A percentile compares a stretch with the other conserved stretches of the same genome.
These are phyloP conservation scores for Alternaria arbusti DNA, from an alignment of 2,329 filamentous ascomycete species.

Conservation along the genomic window DNA sequence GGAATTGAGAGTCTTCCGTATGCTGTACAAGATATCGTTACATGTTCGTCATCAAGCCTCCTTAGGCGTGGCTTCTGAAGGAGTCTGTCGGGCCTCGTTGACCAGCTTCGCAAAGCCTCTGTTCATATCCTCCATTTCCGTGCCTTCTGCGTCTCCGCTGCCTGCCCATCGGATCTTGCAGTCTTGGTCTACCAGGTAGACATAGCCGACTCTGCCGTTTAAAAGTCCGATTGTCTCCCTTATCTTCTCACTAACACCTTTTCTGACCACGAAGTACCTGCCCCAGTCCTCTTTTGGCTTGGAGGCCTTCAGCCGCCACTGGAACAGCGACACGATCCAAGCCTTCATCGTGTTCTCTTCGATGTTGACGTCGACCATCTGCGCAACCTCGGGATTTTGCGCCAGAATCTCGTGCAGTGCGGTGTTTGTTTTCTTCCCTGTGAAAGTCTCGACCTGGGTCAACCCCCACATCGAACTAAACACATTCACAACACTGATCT, in stretches of 20 bases:
- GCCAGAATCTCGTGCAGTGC: conserved; percentile 69
- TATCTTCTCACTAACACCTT: conserved; percentile 62
- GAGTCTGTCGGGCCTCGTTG: conserved; percentile 25
- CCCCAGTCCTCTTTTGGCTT: conserved; percentile 59
- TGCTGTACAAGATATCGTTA: conserved; percentile 6
- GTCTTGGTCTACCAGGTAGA: conserved; percentile 85
- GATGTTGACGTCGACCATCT: conserved; percentile 85
- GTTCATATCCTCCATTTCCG: conserved; percentile 71
- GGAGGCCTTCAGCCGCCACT: conserved; percentile 56
- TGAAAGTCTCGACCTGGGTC: conserved; percentile 76
- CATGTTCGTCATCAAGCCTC: not conserved
- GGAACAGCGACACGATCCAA: conserved; percentile 63
- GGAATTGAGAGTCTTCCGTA: conserved; percentile 1
- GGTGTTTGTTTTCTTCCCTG: conserved; percentile 67
- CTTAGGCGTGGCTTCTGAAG: not conserved
- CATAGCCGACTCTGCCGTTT: conserved; percentile 92
- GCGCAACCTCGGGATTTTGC: conserved; percentile 62
- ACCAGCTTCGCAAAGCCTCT: conserved; percentile 69
- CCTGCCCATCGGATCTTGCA: conserved; percentile 95
- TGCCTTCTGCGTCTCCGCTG: conserved; percentile 70
- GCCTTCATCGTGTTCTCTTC: conserved; percentile 77
- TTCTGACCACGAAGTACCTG: conserved; percentile 66
- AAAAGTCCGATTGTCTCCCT: conserved; percentile 70
- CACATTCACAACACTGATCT: conserved; percentile 78
- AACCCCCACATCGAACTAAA: conserved; percentile 89